Evolutionary conservation across 192 early-diverging fungal species (phyloP), one percentile per base, ranked within the genome.

Genomic region (Coemansia sp.): DNA sequence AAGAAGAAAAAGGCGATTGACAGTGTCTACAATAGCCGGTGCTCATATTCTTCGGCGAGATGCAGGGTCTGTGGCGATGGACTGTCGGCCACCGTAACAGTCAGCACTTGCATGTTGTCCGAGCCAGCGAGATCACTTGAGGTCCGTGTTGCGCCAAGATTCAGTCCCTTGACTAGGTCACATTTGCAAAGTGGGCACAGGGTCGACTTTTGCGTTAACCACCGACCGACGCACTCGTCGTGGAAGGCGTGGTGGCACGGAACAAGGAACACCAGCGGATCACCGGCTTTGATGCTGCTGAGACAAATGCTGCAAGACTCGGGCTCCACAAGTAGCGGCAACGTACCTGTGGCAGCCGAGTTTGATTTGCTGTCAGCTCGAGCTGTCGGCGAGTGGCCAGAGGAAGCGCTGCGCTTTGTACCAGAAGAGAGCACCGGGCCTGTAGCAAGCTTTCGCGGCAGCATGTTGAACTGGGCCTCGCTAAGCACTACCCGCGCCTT

Each of bases 201-300:
- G 5, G 68, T 74, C 19, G 78, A 80, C 24, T 74, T 74, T 49
- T 68, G 59, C 49, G 58, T 71, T 5, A 80, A 65, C 78, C 78
- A 80, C n/a, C 40, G 65, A 59, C 59, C 35, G 0, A 65, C 72
- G 24, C 78, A 80, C 5, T 74, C 73, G 3, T 58, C 46, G n/a
- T 80, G 78, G 58, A 71, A 80, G 41, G 38, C 53, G 60, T 80
- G 78, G 41, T 60, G 41, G 45, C 78, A 80, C 0, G 72, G 78
- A 24, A 73, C 41, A 11, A 80, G 73, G 11, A 31, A 39, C 37
- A 80, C 72, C 7, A 75, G 29, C 31, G 58, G 38, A 3, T 80
- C 78, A 17, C 67, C 71, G 1, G 8, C 45, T 14, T 39, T 53
- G 56, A 74, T 56, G 19, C 68, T 62, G 36, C 49, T 36, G 24